Evolutionary conservation across 805 yeast genomes (phyloP).

Genomic region (Saturnispora sanitii): DNA sequence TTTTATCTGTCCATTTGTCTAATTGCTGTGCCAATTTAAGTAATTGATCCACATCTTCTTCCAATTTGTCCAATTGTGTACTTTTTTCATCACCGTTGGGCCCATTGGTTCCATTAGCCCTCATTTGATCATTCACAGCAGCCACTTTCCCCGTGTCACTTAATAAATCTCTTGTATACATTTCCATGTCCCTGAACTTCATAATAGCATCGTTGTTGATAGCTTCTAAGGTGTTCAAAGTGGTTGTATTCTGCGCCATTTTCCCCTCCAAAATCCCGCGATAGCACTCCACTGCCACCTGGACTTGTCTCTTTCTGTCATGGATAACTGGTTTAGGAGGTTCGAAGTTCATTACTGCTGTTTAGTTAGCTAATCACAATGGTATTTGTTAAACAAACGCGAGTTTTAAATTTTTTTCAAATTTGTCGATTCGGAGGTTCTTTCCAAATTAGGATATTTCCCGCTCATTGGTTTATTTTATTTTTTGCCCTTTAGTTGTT

Average conservation of each 20-base stretch:
- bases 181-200: slow-evolving; percentile 39
- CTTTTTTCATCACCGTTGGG: no score
- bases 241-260: slow-evolving; percentile 27
- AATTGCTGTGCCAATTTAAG: slow-evolving; percentile 30
- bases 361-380: no score
- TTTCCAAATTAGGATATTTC: no score
- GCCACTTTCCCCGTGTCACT: slow-evolving; percentile 12
- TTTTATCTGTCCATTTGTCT: slow-evolving; percentile 25
- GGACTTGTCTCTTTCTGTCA: slow-evolving; percentile 20
- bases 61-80: neutral
- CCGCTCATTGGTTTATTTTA: no score
- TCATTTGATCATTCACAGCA: slow-evolving; percentile 6
- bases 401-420: no score
- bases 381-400: no score
- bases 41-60: slow-evolving; percentile 2
- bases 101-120: neutral
- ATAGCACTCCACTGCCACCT: slow-evolving; percentile 24
- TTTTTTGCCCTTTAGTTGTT: neutral
- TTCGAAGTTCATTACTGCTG: no score
- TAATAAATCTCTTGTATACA: slow-evolving; percentile 20
- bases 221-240: slow-evolving; percentile 42
- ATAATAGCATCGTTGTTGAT: slow-evolving; percentile 50
- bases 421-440: no score
- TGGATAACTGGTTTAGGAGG: neutral
- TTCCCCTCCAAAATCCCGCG: slow-evolving; percentile 27